Evolutionary conservation across 179 eudicot genomes (phyloP).

Genomic region (Corrigiola litoralis): DNA sequence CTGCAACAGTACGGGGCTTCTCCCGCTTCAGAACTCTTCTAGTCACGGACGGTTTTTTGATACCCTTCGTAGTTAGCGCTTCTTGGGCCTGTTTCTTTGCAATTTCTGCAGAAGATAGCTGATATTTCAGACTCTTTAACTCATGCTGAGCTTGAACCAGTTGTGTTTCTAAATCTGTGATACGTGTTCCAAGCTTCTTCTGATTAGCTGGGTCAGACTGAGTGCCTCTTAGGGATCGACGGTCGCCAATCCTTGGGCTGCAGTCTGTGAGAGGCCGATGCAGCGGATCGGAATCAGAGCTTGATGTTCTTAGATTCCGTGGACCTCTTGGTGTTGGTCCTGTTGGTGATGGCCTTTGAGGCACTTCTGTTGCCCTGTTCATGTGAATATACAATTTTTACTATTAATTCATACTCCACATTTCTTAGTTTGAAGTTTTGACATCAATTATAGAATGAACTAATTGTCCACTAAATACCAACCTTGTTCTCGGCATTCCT

Average conservation of each 20-base stretch:
- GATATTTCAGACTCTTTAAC: slow-evolving; percentile 69
- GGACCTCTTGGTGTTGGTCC: slow-evolving; percentile 39
- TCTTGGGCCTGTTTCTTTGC: slow-evolving; percentile 62
- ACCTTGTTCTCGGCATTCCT: slow-evolving; percentile 68
- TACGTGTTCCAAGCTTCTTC: slow-evolving; percentile 74
- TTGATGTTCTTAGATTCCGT: slow-evolving; percentile 48
- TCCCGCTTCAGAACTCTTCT: slow-evolving; percentile 14
- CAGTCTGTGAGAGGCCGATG: slow-evolving; percentile 50
- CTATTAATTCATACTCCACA: neutral
- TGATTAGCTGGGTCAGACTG: slow-evolving; percentile 53
- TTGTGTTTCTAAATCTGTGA: slow-evolving; percentile 78
- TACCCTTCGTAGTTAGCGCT: slow-evolving; percentile 45
- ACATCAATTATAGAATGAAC: neutral
- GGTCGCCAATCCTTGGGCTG: slow-evolving; percentile 54
- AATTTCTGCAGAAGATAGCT: slow-evolving; percentile 54
- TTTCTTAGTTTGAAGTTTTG: neutral
- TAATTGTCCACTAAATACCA: neutral
- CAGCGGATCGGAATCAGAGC: slow-evolving; percentile 57
- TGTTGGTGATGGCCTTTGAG: slow-evolving; percentile 47
- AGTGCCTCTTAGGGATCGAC: slow-evolving; percentile 55
- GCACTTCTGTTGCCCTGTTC: slow-evolving; percentile 59
- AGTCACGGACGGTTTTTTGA: slow-evolving; percentile 23
- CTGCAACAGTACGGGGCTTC: slow-evolving; percentile 11
- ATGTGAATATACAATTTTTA: neutral
- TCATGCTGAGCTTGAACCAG: slow-evolving; percentile 80